Conservation (phyloP, 2,329 filamentous ascomycete species). For the Phaeoacremonium minimum region DNA sequence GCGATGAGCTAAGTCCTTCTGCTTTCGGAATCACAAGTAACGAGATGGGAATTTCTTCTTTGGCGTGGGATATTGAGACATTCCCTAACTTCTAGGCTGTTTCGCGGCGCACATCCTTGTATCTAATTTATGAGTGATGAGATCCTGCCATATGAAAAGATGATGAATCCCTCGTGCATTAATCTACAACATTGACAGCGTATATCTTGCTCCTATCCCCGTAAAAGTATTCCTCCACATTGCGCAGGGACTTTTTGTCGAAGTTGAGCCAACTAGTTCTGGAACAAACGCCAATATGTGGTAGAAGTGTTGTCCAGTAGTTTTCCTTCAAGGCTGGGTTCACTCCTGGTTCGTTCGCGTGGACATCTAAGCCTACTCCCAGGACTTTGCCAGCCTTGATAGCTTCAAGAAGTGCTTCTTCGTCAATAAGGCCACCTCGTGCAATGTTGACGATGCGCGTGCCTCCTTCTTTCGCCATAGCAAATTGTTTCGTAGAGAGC, state of each 20-base stretch:
- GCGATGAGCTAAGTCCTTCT: background rate
- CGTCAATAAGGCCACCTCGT: conserved; percentile 25
- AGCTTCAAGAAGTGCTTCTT: conserved; percentile 25
- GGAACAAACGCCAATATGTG: conserved; percentile 22
- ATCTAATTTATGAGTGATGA: too few relatives aligned
- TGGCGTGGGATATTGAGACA: background rate
- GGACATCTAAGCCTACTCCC: conserved; percentile 28
- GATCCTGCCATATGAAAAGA: too few relatives aligned
- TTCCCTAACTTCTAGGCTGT: background rate
- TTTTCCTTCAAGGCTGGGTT: conserved; percentile 20
- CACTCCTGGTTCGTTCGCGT: conserved; percentile 26
- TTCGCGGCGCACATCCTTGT: too few relatives aligned
- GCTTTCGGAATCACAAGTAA: background rate
- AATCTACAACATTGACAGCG: conserved; percentile 1
- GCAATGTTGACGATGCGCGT: conserved; percentile 28
- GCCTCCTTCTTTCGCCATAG: conserved; percentile 15
- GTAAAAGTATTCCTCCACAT: conserved; percentile 18
- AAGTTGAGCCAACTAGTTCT: conserved; percentile 20
- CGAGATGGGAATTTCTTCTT: background rate
- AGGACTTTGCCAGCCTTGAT: conserved; percentile 22
- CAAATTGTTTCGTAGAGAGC: conserved; percentile 14
- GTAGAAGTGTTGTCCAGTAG: conserved; percentile 23
- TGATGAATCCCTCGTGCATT: too few relatives aligned
- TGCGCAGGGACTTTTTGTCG: conserved; percentile 16
- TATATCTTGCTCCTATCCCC: conserved; percentile 4